Evolutionary conservation across 2,329 filamentous ascomycete species (phyloP), one percentile per base, ranked within the genome.

Genomic region (Nectriaceae sp.): DNA sequence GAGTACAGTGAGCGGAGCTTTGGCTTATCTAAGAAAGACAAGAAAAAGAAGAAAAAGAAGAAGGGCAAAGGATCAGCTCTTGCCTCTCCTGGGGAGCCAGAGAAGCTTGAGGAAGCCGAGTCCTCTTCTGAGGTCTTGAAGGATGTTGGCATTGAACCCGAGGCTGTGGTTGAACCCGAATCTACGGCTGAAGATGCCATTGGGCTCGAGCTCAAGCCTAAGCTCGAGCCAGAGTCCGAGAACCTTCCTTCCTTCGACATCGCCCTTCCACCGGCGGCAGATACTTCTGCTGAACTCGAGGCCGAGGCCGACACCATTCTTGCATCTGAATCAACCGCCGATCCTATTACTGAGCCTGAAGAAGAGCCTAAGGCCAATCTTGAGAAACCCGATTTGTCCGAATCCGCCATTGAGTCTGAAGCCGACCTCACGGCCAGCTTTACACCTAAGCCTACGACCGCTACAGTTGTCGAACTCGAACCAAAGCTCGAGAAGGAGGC

Each of bases 21-120:
- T 5, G 20, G 8, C 2, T 11, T 37, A 24, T 40, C 47, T 19
- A 36, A 45, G 35, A 44, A 46, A 24, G 46, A 48, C 19, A 38
- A 40, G 24, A 35, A 40, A 19, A 43, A 39, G 21, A 37, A 42
- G 40, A 53, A 57, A 40, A 57, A 50, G 41, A 49, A 46, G 42
- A 53, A 55, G 46, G 51, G 44, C 18, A 44, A 47, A n/a, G 37
- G 20, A 18, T 21, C 40, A 11, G 50, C 50, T 6, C 18, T 41
- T 8, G 40, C 42, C 10, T 22, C 40, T 2, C 16, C 40, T 19
- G 22, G 19, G 31, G 42, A 38, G 35, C 22, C 11, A n/a, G 37
- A 46, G 22, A 18, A 40, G n/a, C 4, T 18, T 13, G 36, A 35
- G 16, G 22, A 35, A 20, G 21, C 13, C 19, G 26, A 26, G 10